phyloP scores from a whole-genome alignment of 1,139 yeast species.

The Tardiomyces depauwii region DNA sequence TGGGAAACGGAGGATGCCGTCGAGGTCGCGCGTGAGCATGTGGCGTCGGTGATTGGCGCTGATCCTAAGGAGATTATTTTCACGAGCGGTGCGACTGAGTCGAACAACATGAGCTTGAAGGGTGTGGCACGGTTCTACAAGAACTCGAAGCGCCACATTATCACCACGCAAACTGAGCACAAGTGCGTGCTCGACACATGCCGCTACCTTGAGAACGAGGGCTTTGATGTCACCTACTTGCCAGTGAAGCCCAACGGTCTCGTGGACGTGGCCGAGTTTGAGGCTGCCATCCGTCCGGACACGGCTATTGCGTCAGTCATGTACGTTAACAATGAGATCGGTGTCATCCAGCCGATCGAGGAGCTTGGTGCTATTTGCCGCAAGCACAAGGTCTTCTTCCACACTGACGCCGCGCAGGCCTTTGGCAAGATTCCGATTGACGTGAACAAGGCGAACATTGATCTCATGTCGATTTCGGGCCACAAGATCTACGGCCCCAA shows the following conservation, averaged over 20 bases:
- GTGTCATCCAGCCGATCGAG: slow-evolving; percentile 91
- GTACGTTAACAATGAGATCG: slow-evolving; percentile 98
- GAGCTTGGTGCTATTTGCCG: slow-evolving; percentile 89
- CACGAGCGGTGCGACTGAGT: slow-evolving; percentile 97
- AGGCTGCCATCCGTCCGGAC: slow-evolving; percentile 78
- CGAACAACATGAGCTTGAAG: slow-evolving; percentile 87
- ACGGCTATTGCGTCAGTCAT: slow-evolving; percentile 87
- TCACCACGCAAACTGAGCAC: slow-evolving; percentile 95
- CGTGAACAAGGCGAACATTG: slow-evolving; percentile 89
- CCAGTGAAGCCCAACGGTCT: slow-evolving; percentile 79
- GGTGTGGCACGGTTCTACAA: slow-evolving; percentile 93
- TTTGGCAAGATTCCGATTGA: slow-evolving; percentile 89
- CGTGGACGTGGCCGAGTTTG: slow-evolving; percentile 64
- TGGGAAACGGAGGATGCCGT: slow-evolving; percentile 97
- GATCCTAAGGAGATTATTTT: slow-evolving; percentile 95
- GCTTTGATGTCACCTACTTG: slow-evolving; percentile 88
- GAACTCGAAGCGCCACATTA: slow-evolving; percentile 83
- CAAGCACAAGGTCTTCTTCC: slow-evolving; percentile 83
- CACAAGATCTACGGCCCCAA: slow-evolving; percentile 98
- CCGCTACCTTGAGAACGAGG: slow-evolving; percentile 90
- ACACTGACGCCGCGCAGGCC: slow-evolving; percentile 98
- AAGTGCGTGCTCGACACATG: slow-evolving; percentile 96
- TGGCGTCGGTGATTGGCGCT: slow-evolving; percentile 79
- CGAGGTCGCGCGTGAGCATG: slow-evolving; percentile 70
- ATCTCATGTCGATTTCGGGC: slow-evolving; percentile 83